Evolutionary conservation across 192 early-diverging fungal species (phyloP).

Genomic region (Backusella australiensis): DNA sequence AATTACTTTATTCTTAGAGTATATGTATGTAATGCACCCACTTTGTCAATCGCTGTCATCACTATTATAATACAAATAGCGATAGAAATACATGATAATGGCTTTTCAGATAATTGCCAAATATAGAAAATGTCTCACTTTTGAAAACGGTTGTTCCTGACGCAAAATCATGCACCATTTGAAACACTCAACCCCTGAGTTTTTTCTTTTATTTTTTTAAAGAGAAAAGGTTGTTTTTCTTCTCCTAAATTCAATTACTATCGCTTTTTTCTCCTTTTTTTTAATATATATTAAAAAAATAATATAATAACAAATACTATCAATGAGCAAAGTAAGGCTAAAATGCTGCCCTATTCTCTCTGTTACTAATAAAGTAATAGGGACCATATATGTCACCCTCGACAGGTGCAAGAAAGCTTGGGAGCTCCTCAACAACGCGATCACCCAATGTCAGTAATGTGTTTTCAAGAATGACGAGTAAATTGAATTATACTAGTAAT

Average conservation of each 20-base stretch:
- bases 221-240: background rate
- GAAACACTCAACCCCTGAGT: background rate
- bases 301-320: background rate
- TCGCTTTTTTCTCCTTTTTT: background rate
- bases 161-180: background rate
- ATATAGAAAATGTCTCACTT: background rate
- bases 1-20: no score
- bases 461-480: constrained; percentile 1
- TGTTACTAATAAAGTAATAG: background rate
- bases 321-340: constrained; percentile 8
- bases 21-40: no score
- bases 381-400: constrained; percentile 12
- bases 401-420: constrained; percentile 11
- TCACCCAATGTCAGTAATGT: constrained; percentile 16
- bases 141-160: background rate
- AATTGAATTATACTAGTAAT: background rate
- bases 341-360: no score
- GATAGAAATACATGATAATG: background rate
- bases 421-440: background rate
- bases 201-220: background rate
- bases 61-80: background rate
- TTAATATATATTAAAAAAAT: background rate
- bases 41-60: no score
- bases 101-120: background rate
- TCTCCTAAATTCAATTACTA: background rate